Evolutionary conservation across 1,139 yeast species (phyloP), one percentile per base, ranked within the genome.

Genomic region (Groenewaldozyma auringiensis): DNA sequence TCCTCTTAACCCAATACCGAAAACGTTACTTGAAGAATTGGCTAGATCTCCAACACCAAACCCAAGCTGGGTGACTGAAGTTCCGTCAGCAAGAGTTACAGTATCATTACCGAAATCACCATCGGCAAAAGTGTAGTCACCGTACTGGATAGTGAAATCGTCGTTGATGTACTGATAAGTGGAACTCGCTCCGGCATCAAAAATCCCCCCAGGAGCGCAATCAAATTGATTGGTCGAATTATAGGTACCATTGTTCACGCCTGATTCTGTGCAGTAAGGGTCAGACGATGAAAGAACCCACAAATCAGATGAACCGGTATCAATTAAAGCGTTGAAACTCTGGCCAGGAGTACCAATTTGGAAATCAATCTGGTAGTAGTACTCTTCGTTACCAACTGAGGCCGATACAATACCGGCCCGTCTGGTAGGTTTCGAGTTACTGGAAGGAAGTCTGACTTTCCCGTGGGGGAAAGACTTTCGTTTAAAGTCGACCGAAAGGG

Each of bases 291-390:
- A 58, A 53, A 61, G 59, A 14, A 79, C 73, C 85, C 86, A 81
- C 51, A 79, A 65, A 60, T 81, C 87, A 2, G 83, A 71, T 2
- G 85, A 79, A 0, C 87, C 87, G 4, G 87, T 79, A 57, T 81
- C 88, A 40, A 81, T 60, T 4, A 55, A 40, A 21, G 52, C 45
- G 34, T 49, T 46, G 38, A 53, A 45, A 3, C 36, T 40, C 51
- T 55, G 59, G 13, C 46, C 44, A 37, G 59, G 59, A 18, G 58
- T 55, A 16, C 59, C 59, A 4, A 55, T 42, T 16, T 38, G 43
- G 16, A 54, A 40, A 17, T 52, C 46, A 34, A 54, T 47, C 27
- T 42, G 78, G 64, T 53, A 53, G 22, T 27, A 47, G 33, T 22
- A 45, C 22, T 45, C 44, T 18, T 42, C 44, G 18, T 45, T 45